Percentiles rank a stretch among this genome's conserved stretches.
Evolutionary conservation across 345 rosid species (phyloP).

Genomic region (Eutrema japonicum): DNA sequence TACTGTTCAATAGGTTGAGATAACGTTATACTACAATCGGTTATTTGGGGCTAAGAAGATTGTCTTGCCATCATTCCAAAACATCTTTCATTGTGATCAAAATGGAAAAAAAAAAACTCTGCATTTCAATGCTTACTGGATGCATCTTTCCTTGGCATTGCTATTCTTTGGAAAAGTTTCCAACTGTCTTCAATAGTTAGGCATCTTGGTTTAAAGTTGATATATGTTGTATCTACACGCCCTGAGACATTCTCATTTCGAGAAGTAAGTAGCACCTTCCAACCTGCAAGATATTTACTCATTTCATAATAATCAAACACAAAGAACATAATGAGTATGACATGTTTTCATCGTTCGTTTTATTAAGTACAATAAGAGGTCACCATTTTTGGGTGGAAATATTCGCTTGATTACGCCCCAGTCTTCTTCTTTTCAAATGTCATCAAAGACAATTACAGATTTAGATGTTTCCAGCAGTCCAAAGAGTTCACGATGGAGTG

Average conservation of each 20-base stretch:
- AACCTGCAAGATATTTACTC: slow-evolving; percentile 2
- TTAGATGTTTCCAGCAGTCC: slow-evolving; percentile 19
- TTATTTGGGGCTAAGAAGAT: background rate
- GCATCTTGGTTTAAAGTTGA: background rate
- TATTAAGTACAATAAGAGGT: background rate
- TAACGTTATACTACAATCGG: background rate
- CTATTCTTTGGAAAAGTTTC: slow-evolving; percentile 47
- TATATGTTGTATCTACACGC: background rate
- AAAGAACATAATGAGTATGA: background rate
- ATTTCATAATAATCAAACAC: background rate
- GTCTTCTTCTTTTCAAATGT: slow-evolving; percentile 43
- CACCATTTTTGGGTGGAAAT: slow-evolving; percentile 29
- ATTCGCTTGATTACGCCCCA: slow-evolving; percentile 41
- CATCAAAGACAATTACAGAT: slow-evolving; percentile 53
- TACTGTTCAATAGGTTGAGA: too few species aligned
- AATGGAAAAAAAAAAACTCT: too few species aligned
- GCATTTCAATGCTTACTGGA: slow-evolving; percentile 15
- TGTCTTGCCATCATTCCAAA: background rate
- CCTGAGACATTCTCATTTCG: slow-evolving; percentile 39
- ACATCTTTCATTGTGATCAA: too few species aligned
- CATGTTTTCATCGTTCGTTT: background rate
- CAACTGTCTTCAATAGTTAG: slow-evolving; percentile 43
- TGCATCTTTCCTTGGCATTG: slow-evolving; percentile 16
- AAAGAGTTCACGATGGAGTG: slow-evolving; percentile 25
- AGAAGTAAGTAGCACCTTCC: slow-evolving; percentile 55